A percentile compares a stretch with the other conserved stretches of the same genome.
phyloP scores from a whole-genome alignment of 2,329 filamentous ascomycete genomes.

The Claviceps digitariae region DNA sequence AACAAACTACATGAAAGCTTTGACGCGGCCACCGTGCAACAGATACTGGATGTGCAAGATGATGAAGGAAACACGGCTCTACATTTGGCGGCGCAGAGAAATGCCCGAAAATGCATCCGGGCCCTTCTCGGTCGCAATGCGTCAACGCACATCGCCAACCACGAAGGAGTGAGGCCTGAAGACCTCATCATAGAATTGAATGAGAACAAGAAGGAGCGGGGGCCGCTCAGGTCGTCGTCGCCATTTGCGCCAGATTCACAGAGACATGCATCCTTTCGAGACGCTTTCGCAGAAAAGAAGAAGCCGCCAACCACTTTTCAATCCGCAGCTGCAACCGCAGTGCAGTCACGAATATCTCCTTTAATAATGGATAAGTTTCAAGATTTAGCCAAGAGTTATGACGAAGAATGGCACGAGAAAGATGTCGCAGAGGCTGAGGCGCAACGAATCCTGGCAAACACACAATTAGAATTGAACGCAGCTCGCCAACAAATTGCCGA shows the following conservation, averaged over 20 bases:
- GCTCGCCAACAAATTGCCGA: constrained; percentile 46
- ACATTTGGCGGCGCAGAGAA: constrained; percentile 62
- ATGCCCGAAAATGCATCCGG: constrained; percentile 81
- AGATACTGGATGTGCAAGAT: constrained; percentile 71
- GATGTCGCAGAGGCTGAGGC: constrained; percentile 56
- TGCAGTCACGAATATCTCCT: constrained; percentile 55
- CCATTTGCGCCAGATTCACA: constrained; percentile 51
- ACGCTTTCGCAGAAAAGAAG: constrained; percentile 31
- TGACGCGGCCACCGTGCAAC: constrained; percentile 61
- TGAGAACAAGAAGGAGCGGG: constrained; percentile 50
- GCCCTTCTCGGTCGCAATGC: constrained; percentile 67
- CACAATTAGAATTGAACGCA: constrained; percentile 51
- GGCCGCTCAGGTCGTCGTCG: constrained; percentile 62
- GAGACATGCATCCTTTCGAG: constrained; percentile 39
- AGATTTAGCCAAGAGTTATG: constrained; percentile 56
- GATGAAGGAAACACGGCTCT: constrained; percentile 78
- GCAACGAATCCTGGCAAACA: constrained; percentile 49
- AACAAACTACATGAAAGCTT: constrained; percentile 73
- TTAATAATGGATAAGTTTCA: constrained; percentile 60
- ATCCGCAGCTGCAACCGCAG: constrained; percentile 53
- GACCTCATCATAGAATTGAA: constrained; percentile 70
- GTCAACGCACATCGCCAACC: constrained; percentile 68
- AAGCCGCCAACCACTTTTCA: constrained; percentile 32
- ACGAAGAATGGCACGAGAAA: constrained; percentile 63
- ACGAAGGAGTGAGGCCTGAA: constrained; percentile 69